Conservation (phyloP, 352 stramenopile genomes). For the Globisporangium cederbergense region DNA sequence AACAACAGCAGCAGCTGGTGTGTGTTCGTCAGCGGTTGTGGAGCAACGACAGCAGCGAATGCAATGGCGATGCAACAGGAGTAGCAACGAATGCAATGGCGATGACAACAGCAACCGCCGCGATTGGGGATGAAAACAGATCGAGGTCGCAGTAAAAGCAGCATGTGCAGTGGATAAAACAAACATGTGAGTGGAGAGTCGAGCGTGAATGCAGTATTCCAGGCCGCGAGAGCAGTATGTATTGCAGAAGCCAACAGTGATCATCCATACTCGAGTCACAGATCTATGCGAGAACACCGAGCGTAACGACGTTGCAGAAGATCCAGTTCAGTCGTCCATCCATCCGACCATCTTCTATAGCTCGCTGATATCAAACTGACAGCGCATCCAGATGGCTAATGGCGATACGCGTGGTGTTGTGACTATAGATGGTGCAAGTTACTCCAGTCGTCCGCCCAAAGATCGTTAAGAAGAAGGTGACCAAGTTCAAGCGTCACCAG, state of each 20-base stretch:
- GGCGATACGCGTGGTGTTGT: conserved; percentile 4
- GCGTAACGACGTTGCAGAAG: not conserved
- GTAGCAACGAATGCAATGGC: not conserved
- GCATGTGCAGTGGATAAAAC: not conserved
- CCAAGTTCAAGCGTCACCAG: conserved; percentile 99
- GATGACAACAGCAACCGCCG: not conserved
- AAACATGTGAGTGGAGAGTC: not conserved
- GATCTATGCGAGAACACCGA: not conserved
- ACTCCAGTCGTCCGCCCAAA: conserved; percentile 86
- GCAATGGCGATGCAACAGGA: not conserved
- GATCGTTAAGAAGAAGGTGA: conserved; percentile 99
- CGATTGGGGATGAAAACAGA: conserved; percentile 8
- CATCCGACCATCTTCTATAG: not conserved
- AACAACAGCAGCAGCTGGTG: not conserved
- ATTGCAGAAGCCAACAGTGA: not conserved
- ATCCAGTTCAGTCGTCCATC: not conserved
- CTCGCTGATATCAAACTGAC: not conserved
- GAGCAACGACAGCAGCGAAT: not conserved
- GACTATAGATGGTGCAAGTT: conserved; percentile 86
- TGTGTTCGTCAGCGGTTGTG: not conserved
- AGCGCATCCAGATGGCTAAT: not conserved
- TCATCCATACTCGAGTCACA: not conserved
- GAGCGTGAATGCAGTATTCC: not conserved
- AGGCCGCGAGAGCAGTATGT: not conserved
- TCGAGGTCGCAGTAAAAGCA: not conserved